Percentiles rank a stretch among this genome's conserved stretches.
These are phyloP conservation scores for Starmerella vaccinii DNA, from an alignment of 805 yeast species.

Conservation along the genomic window DNA sequence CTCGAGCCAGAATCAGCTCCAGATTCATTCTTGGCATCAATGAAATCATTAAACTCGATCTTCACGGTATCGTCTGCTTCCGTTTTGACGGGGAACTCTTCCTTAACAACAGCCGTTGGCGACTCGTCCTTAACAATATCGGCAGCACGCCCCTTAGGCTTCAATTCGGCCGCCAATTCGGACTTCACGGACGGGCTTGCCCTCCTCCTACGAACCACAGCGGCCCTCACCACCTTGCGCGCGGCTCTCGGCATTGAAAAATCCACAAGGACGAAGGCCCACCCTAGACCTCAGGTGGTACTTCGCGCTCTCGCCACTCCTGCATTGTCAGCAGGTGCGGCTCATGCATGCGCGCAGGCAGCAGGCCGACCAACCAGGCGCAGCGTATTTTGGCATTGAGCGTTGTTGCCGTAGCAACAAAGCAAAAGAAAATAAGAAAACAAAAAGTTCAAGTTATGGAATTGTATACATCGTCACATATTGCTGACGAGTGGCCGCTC, in stretches of 20 bases:
- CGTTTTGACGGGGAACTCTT: too few species aligned
- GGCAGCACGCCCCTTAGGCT: neutral
- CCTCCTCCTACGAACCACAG: neutral
- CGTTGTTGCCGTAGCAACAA: neutral
- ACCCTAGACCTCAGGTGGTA: slow-evolving; percentile 8
- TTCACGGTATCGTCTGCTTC: neutral
- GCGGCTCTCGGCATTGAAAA: slow-evolving; percentile 1
- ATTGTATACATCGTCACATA: too few species aligned
- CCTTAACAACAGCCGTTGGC: too few species aligned
- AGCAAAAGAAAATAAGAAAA: neutral
- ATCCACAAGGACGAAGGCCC: neutral
- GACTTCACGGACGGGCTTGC: neutral
- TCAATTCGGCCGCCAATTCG: neutral
- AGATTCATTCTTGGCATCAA: neutral
- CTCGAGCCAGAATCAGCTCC: neutral
- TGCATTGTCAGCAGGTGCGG: neutral
- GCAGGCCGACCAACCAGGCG: neutral
- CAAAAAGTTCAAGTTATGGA: too few species aligned
- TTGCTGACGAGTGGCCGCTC: neutral
- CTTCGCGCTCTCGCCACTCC: neutral
- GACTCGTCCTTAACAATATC: neutral
- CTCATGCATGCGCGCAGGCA: too few species aligned
- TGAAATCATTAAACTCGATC: neutral
- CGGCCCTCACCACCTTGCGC: neutral
- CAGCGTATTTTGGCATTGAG: neutral